A percentile compares a stretch with the other conserved stretches of the same genome.
Evolutionary conservation across 768 basidiomycete species (phyloP).

Genomic region (Paxillus ammoniavirescens): DNA sequence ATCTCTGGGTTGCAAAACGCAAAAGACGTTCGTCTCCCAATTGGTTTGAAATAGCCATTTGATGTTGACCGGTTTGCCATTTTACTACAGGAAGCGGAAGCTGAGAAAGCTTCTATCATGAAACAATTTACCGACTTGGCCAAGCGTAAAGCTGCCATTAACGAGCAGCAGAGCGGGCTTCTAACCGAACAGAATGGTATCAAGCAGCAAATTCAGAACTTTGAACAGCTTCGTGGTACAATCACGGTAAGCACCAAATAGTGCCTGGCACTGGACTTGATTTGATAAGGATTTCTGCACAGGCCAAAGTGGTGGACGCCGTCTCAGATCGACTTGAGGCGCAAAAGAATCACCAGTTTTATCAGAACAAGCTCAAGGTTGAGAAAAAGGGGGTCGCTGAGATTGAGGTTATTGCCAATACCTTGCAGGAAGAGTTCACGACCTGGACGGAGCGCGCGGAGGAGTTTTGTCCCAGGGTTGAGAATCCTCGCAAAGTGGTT

Average conservation of each 20-base stretch:
- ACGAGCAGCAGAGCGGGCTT: conserved; percentile 43
- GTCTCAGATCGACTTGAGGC: conserved; percentile 48
- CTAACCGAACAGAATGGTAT: conserved; percentile 44
- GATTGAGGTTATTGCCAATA: conserved; percentile 44
- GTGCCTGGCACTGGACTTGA: not conserved
- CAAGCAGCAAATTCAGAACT: conserved; percentile 49
- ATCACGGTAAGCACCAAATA: conserved; percentile 41
- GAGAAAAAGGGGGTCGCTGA: conserved; percentile 47
- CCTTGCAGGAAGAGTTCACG: conserved; percentile 62
- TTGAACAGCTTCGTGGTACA: conserved; percentile 41
- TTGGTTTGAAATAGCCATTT: not conserved
- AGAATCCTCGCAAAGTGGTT: conserved; percentile 55
- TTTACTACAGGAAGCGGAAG: conserved; percentile 48
- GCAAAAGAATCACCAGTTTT: conserved; percentile 49
- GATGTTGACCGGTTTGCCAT: conserved; percentile 3
- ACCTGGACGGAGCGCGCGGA: conserved; percentile 65
- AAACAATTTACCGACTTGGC: conserved; percentile 50
- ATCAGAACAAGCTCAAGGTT: conserved; percentile 47
- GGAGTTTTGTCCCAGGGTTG: conserved; percentile 56
- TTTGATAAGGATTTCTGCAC: not conserved
- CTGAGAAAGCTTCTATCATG: conserved; percentile 46
- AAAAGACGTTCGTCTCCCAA: conserved; percentile 43
- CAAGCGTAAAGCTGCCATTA: conserved; percentile 45
- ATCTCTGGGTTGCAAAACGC: conserved; percentile 55
- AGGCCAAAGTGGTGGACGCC: conserved; percentile 53